These are phyloP conservation scores for Bruguiera sexangula DNA, from an alignment of 345 rosid species.

Conservation along the genomic window DNA sequence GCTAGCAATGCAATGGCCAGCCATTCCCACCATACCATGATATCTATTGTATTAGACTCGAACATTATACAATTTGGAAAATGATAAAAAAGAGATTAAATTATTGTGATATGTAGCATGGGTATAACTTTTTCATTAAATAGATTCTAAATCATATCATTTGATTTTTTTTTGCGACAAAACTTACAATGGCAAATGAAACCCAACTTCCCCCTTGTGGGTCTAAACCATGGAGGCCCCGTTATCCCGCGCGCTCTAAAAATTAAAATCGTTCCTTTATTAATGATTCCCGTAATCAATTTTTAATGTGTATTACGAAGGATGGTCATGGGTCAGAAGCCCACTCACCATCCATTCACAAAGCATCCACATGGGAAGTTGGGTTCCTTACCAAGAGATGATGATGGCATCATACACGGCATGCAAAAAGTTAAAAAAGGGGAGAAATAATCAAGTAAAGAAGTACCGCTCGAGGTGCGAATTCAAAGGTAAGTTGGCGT, in stretches of 20 bases:
- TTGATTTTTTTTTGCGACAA: too few relatives aligned
- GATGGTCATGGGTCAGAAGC: constrained; percentile 32
- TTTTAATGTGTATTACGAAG: not conserved
- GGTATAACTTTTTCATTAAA: too few relatives aligned
- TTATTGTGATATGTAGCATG: too few relatives aligned
- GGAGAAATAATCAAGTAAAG: not conserved
- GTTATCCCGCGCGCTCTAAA: too few relatives aligned
- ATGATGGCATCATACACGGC: constrained; percentile 29
- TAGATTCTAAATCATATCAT: too few relatives aligned
- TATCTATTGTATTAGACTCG: not conserved
- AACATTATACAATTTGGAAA: too few relatives aligned
- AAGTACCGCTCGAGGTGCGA: too few relatives aligned
- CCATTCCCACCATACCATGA: constrained; percentile 14
- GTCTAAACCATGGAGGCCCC: too few relatives aligned
- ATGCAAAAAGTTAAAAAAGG: not conserved
- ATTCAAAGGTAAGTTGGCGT: too few relatives aligned
- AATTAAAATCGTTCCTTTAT: not conserved
- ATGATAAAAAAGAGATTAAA: too few relatives aligned
- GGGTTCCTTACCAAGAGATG: constrained; percentile 39
- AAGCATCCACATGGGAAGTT: constrained; percentile 27
- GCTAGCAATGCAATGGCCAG: constrained; percentile 39
- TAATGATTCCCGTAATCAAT: not conserved
- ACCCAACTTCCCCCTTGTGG: too few relatives aligned
- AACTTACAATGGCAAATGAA: too few relatives aligned
- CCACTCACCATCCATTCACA: constrained; percentile 26